These are phyloP conservation scores for Gnomoniopsis sp. DNA, from an alignment of 2,329 filamentous ascomycete genomes.

Conservation along the genomic window DNA sequence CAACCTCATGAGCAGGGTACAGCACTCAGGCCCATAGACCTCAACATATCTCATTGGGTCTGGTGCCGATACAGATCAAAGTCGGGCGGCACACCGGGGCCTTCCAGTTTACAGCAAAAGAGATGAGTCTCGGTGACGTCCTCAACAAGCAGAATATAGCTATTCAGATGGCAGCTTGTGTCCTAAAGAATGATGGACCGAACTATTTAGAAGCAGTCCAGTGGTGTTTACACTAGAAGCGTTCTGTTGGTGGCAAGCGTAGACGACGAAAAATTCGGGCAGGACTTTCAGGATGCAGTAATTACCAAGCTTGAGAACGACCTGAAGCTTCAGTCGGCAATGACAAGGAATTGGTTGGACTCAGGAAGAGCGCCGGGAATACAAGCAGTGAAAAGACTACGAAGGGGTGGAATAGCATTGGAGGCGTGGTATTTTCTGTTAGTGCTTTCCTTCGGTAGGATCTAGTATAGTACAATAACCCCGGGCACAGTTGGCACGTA, in stretches of 20 bases:
- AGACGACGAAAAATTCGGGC: not conserved
- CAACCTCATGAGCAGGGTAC: not conserved
- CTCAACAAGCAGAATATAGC: not conserved
- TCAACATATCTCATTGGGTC: not conserved
- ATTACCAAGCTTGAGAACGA: not conserved
- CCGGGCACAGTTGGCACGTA: too few species aligned
- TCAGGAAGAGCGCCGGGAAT: too few species aligned
- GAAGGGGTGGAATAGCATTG: too few species aligned
- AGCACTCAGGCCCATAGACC: not conserved
- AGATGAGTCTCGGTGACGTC: not conserved
- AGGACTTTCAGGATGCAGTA: not conserved
- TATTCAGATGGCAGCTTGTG: not conserved
- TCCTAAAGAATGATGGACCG: not conserved
- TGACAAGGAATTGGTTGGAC: not conserved
- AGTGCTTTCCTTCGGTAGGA: too few species aligned
- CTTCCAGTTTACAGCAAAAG: not conserved
- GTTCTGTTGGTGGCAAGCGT: not conserved
- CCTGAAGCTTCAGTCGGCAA: not conserved
- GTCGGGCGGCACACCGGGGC: not conserved
- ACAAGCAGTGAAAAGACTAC: too few species aligned
- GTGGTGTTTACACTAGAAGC: not conserved
- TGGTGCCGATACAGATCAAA: not conserved
- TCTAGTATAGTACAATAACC: too few species aligned
- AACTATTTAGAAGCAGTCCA: not conserved
- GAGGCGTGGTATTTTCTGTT: too few species aligned